These are phyloP conservation scores for Carpinus viminea DNA, from an alignment of 306 rosid genomes.

Conservation along the genomic window DNA sequence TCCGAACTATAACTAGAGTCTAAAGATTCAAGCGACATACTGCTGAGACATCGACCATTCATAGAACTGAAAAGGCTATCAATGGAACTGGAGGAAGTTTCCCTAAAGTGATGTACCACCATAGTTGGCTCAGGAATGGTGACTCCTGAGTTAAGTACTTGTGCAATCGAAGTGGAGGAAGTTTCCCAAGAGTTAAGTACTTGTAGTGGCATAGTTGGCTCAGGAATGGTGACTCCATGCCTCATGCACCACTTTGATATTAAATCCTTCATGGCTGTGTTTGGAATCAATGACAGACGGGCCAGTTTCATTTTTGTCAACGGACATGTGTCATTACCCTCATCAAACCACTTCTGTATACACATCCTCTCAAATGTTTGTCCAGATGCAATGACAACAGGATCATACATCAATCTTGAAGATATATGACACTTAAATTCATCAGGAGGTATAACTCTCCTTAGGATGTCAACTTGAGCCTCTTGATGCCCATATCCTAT, in stretches of 20 bases:
- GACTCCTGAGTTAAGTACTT: too few relatives aligned
- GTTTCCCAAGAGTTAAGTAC: conserved; percentile 43
- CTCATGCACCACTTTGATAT: conserved; percentile 71
- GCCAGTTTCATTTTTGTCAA: conserved; percentile 53
- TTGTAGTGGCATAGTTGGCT: conserved; percentile 51
- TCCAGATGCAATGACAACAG: conserved; percentile 84
- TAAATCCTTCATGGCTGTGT: conserved; percentile 57
- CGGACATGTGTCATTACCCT: conserved; percentile 73
- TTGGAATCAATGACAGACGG: conserved; percentile 54
- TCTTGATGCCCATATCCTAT: conserved; percentile 21
- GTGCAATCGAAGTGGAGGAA: conserved; percentile 60
- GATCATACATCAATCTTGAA: conserved; percentile 79
- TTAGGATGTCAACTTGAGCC: conserved; percentile 33
- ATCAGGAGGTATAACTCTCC: conserved; percentile 53
- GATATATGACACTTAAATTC: conserved; percentile 76
- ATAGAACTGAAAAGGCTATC: conserved; percentile 70
- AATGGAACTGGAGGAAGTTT: conserved; percentile 57
- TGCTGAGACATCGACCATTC: conserved; percentile 63
- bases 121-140: conserved; percentile 54
- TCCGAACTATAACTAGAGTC: conserved; percentile 62
- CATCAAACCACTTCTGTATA: conserved; percentile 88
- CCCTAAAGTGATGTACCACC: conserved; percentile 37
- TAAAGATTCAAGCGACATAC: conserved; percentile 63
- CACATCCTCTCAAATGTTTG: conserved; percentile 77
- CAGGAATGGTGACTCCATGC: conserved; percentile 50